Evolutionary conservation across 2,329 filamentous ascomycete genomes (phyloP), one percentile per base, ranked within the genome.

Genomic region (Lachnellula cervina): DNA sequence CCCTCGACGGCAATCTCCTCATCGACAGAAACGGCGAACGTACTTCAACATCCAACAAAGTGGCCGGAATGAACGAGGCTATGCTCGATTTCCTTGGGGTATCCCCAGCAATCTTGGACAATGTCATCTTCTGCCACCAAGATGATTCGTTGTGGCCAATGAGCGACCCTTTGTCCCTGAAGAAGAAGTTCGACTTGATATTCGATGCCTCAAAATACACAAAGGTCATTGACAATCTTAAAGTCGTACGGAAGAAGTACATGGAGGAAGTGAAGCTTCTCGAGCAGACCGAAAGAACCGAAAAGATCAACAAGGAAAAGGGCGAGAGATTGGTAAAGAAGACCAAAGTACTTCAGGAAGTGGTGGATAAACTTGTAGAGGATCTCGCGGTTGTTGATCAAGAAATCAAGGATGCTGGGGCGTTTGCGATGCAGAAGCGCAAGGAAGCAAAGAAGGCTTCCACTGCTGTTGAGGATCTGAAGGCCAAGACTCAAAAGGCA

Each of bases 51-150:
- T 97, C 93, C 1, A 90, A 88, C 3, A 85, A 88, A 43, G 85
- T 90, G 17, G 85, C 84, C 9, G 89, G 97, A 64, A 79, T 97
- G 35, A 89, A 97, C 70, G 80, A 86, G 62, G 82, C 93, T 63
- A 87, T 99, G 70, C 91, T 93, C 0, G 83, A 89, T 63, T 88
- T 90, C 62, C 80, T 99, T 0, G 94, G 94, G 38, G 94, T 97
- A 3, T 94, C 91, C 1, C 86, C 87, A 54, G 92, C 94, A 13
- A 86, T 99, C 54, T 80, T 99, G 25, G 92, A 97, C 63, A 88
- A 88, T 56, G 94, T 99, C 70, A 97, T 99, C 64, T 99, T 99
- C 74, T 99, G 94, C 70, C 94, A 99, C 69, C 94, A 99, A 69
- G 94, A 99, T 70, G 94, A 99, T 64, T 97, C 93, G 25, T 74